phyloP scores from a whole-genome alignment of 192 early-diverging fungal genomes.

The Mortierella claussenii region DNA sequence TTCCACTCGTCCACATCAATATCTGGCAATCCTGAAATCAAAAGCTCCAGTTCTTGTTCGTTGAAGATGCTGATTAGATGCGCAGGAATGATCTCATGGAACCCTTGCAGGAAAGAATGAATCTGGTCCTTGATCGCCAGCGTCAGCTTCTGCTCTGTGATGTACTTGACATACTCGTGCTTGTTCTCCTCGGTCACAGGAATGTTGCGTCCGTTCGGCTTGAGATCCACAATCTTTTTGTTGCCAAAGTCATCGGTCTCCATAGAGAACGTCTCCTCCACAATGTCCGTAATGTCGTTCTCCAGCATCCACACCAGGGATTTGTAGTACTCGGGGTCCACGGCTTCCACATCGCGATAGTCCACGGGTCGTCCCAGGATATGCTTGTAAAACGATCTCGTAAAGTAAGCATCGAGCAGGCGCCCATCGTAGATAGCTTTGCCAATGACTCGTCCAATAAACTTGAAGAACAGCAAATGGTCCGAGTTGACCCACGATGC shows the following conservation, averaged over 20 bases:
- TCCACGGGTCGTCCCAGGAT: constrained; percentile 93
- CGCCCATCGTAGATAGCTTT: constrained; percentile 99
- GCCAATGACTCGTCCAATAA: constrained; percentile 98
- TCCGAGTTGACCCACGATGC: constrained; percentile 92
- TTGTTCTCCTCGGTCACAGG: constrained; percentile 96
- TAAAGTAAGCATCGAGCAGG: constrained; percentile 96
- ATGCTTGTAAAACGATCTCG: constrained; percentile 98
- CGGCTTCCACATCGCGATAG: constrained; percentile 97
- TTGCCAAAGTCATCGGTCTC: constrained; percentile 96
- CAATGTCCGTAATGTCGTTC: constrained; percentile 94
- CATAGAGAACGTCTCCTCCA: constrained; percentile 94
- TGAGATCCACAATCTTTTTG: constrained; percentile 87
- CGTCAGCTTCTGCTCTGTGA: constrained; percentile 92
- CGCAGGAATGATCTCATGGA: constrained; percentile 95
- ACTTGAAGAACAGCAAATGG: constrained; percentile 95
- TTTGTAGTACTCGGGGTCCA: constrained; percentile 97
- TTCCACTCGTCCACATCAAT: constrained; percentile 99
- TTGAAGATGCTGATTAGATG: constrained; percentile 97
- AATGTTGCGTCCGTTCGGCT: constrained; percentile 87
- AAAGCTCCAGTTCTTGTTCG: constrained; percentile 97
- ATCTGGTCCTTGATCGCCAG: constrained; percentile 96
- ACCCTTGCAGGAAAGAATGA: constrained; percentile 90
- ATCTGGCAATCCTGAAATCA: constrained; percentile 98
- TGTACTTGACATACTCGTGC: constrained; percentile 93
- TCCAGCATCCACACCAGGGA: constrained; percentile 97